Evolutionary conservation across 768 basidiomycete species (phyloP).

Genomic region (Coprinopsis strossmayeri): DNA sequence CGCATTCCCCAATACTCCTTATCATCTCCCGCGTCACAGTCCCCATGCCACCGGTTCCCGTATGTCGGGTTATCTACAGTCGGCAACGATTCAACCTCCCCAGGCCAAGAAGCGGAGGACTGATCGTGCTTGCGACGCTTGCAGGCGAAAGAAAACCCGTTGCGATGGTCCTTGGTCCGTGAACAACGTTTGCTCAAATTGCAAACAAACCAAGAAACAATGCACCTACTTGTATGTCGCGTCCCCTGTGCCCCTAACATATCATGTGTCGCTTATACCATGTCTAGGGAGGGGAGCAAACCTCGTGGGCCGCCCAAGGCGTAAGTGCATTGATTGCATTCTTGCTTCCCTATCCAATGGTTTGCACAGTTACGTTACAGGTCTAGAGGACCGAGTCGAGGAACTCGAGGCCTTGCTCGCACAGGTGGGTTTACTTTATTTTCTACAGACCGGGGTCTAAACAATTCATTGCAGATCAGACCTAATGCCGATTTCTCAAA

Average conservation of each 20-base stretch:
- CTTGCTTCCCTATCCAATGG: neutral
- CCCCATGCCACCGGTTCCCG: neutral
- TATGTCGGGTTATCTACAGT: too few species aligned
- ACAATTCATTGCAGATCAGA: constrained; percentile 37
- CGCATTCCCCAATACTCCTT: neutral
- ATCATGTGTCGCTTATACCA: constrained; percentile 1
- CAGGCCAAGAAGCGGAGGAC: constrained; percentile 36
- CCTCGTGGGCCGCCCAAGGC: constrained; percentile 65
- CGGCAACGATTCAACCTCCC: neutral
- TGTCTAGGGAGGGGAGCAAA: constrained; percentile 50
- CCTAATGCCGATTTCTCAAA: constrained; percentile 57
- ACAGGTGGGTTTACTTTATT: constrained; percentile 28
- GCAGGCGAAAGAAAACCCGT: constrained; percentile 51
- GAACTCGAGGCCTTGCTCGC: constrained; percentile 47
- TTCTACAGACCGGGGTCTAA: neutral
- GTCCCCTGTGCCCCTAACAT: neutral
- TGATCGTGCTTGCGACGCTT: constrained; percentile 55
- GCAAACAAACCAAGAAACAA: constrained; percentile 38
- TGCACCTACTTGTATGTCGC: constrained; percentile 56
- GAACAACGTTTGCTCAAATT: constrained; percentile 52
- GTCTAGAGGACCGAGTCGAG: constrained; percentile 54
- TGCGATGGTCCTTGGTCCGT: constrained; percentile 53
- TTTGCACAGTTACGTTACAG: constrained; percentile 43
- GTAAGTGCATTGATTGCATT: constrained; percentile 29
- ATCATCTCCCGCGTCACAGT: constrained; percentile 5